Base-by-base conservation (phyloP, 306 rosid genomes). In the Pyrus pyrifolia region DNA sequence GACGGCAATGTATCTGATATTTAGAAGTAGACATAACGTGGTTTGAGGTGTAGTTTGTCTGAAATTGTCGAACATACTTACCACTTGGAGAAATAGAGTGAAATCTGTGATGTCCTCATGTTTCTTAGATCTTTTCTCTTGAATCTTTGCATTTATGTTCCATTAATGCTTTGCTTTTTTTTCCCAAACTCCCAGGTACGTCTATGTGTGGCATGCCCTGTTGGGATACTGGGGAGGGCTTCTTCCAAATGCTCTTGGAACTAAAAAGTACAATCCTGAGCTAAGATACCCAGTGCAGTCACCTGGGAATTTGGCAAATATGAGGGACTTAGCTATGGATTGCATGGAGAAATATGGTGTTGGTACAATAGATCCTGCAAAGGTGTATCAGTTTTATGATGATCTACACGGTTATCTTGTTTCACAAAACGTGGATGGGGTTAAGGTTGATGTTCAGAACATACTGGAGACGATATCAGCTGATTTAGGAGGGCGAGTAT, bases 171-270 rank as follows among this genome's bases (percentile, higher is more conserved):
- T 18, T 49, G 9, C 11, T 29, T 70, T 67, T 67, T 18, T 52
- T 40, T 9, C 44, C n/a, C 6, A 46, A 63, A 55, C 75, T 71
- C 42, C 63, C 83, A 83, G 86, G 81, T 83, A 75, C 10, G 83
- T 83, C n/a, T 83, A 79, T 71, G 80, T 79, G 70, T 79, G 86
- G 86, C 83, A 83, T 71, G 86, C 83, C 67, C 78, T 83, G 21
- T 9, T 83, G 83, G 86, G 86, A 30, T 83, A 83, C 60, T 83
- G 83, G 86, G 86, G 86, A 76, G 86, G 86, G 35, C 81, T 83
- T 35, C 61, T 31, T 72, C 81, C 83, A 64, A 76, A 83, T 72
- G 81, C 83, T 23, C 67, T 49, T 23, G 83, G 83, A 72, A 79
- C 86, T 61, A 55, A 71, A 71, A 83, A 75, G 64, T 83, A 83